These are phyloP conservation scores for Kwoniella dejecticola DNA, from an alignment of 768 basidiomycete species.

Conservation along the genomic window DNA sequence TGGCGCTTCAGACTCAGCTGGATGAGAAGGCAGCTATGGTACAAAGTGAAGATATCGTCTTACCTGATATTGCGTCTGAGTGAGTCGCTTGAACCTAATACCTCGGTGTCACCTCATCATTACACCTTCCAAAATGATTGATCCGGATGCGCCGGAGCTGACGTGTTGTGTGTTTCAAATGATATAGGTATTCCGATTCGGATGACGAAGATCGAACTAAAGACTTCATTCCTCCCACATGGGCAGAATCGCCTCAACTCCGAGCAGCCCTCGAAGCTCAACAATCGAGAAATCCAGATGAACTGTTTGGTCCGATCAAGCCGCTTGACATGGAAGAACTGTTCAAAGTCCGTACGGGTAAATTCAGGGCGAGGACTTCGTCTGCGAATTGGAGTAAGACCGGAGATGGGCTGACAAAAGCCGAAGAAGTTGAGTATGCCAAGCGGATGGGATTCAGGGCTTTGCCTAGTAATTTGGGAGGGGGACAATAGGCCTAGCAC, in stretches of 20 bases:
- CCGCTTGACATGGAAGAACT: constrained; percentile 91
- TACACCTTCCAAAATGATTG: background rate
- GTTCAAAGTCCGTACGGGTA: constrained; percentile 68
- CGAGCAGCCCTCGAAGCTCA: constrained; percentile 76
- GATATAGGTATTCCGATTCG: constrained; percentile 76
- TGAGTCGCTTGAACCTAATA: constrained; percentile 34
- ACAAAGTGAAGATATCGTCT: constrained; percentile 58
- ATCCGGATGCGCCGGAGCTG: background rate
- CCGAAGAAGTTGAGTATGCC: constrained; percentile 85
- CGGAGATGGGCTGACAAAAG: constrained; percentile 76
- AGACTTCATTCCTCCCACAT: constrained; percentile 67
- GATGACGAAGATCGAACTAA: constrained; percentile 77
- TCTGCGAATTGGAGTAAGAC: constrained; percentile 92
- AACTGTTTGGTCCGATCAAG: constrained; percentile 85
- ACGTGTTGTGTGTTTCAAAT: no score
- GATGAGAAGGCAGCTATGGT: constrained; percentile 41
- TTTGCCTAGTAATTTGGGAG: constrained; percentile 7
- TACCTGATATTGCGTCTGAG: constrained; percentile 95
- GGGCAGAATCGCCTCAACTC: constrained; percentile 90
- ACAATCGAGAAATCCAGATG: constrained; percentile 71
- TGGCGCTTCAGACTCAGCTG: constrained; percentile 38
- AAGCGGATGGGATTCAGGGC: constrained; percentile 76
- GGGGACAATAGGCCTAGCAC: no score
- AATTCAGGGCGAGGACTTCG: constrained; percentile 85
- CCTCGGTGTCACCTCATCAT: background rate